Percentiles rank a stretch among this genome's conserved stretches.
phyloP scores from a whole-genome alignment of 257 asterid genomes.

The Nicotiana attenuata region DNA sequence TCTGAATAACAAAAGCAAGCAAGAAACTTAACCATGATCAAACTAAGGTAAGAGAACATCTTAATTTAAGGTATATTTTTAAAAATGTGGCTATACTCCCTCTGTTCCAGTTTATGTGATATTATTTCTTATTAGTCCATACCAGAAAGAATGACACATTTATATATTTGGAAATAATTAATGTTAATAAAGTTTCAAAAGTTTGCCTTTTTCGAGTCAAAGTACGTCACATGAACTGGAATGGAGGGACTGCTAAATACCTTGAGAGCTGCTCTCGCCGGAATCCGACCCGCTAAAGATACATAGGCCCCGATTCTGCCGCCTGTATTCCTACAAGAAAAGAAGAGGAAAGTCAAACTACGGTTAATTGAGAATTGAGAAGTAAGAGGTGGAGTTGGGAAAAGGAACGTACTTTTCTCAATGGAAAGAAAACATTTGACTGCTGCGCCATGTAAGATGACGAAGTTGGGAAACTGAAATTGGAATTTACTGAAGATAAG shows the following conservation, averaged over 20 bases:
- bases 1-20: conserved; percentile 30
- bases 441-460: conserved; percentile 8
- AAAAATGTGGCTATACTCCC: too few relatives aligned
- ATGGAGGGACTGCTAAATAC: conserved; percentile 8
- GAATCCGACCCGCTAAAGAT: conserved; percentile 34
- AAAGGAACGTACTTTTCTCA: conserved; percentile 3
- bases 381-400: not conserved
- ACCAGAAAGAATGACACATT: too few relatives aligned
- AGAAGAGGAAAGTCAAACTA: not conserved
- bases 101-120: too few relatives aligned
- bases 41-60: not conserved
- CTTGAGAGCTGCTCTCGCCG: conserved; percentile 20
- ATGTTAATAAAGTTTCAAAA: too few relatives aligned
- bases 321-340: conserved; percentile 19
- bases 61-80: not conserved
- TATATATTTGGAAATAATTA: too few relatives aligned
- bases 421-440: conserved; percentile 7
- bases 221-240: too few relatives aligned
- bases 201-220: too few relatives aligned
- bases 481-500: conserved; percentile 29
- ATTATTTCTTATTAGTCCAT: too few relatives aligned
- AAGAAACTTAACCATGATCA: not conserved
- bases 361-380: not conserved
- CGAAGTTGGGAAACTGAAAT: conserved; percentile 14
- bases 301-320: conserved; percentile 18